phyloP scores from a whole-genome alignment of 2,329 filamentous ascomycete species.

The Botrytis fabae region DNA sequence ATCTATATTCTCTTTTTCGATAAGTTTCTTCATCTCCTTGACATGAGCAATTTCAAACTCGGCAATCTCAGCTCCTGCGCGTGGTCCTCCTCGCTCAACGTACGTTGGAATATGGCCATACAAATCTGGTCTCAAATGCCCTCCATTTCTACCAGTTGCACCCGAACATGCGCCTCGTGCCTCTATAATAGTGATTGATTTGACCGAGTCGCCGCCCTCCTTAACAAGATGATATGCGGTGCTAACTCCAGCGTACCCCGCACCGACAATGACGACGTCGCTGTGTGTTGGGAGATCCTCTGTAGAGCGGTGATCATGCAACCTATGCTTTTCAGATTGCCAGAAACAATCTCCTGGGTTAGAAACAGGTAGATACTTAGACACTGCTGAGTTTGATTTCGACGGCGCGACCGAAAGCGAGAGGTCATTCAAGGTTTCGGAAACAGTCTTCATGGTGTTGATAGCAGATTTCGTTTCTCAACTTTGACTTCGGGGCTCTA shows the following conservation, averaged over 20 bases:
- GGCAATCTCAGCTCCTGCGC: constrained; percentile 27
- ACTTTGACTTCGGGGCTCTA: not conserved
- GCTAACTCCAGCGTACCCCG: constrained; percentile 28
- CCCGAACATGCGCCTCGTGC: constrained; percentile 79
- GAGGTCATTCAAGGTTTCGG: not conserved
- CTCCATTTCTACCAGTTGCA: constrained; percentile 66
- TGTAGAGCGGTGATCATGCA: constrained; percentile 29
- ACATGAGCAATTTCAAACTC: constrained; percentile 45
- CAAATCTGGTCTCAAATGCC: constrained; percentile 21
- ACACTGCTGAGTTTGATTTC: not conserved
- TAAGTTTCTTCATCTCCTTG: constrained; percentile 41
- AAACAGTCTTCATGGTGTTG: constrained; percentile 7
- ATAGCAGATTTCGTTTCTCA: not conserved
- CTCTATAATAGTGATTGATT: constrained; percentile 66
- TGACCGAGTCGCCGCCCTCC: constrained; percentile 45
- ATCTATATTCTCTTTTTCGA: constrained; percentile 45
- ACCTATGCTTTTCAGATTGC: constrained; percentile 23
- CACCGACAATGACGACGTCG: constrained; percentile 33
- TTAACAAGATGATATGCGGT: constrained; percentile 38
- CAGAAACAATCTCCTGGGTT: constrained; percentile 27
- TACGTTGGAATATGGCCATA: constrained; percentile 23
- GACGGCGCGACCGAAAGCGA: not conserved
- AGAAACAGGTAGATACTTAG: constrained; percentile 19
- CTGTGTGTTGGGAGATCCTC: constrained; percentile 25
- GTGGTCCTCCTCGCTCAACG: constrained; percentile 11